These are phyloP conservation scores for Aspergillus hancockii DNA, from an alignment of 495 filamentous ascomycete genomes.

Conservation along the genomic window DNA sequence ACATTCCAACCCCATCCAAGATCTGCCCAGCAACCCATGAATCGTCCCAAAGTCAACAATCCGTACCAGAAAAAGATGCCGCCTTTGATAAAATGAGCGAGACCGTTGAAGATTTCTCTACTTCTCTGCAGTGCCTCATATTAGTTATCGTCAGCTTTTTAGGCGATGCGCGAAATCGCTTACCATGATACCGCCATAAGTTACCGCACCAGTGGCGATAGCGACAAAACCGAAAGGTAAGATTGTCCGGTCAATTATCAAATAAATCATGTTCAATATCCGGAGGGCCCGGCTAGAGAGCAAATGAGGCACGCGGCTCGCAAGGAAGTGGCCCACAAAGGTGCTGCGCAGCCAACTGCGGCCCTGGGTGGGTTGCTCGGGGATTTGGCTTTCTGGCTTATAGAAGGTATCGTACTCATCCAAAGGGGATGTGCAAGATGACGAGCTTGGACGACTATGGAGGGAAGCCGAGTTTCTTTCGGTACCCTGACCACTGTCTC, in stretches of 20 bases:
- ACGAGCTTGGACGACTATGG: slow-evolving; percentile 64
- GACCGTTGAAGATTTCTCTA: slow-evolving; percentile 71
- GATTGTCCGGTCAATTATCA: slow-evolving; percentile 60
- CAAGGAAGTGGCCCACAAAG: slow-evolving; percentile 48
- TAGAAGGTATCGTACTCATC: slow-evolving; percentile 56
- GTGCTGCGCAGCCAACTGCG: slow-evolving; percentile 48
- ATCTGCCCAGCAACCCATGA: slow-evolving; percentile 87
- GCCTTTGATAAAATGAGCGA: slow-evolving; percentile 95
- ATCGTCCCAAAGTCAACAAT: slow-evolving; percentile 82
- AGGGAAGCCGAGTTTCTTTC: slow-evolving; percentile 70
- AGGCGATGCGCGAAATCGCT: slow-evolving; percentile 59
- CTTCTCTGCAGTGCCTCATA: slow-evolving; percentile 50
- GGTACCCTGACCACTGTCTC: slow-evolving; percentile 88
- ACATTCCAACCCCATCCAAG: slow-evolving; percentile 97
- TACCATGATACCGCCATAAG: slow-evolving; percentile 72
- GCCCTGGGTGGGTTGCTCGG: slow-evolving; percentile 28
- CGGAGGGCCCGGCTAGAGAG: slow-evolving; percentile 62
- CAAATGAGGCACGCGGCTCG: slow-evolving; percentile 52
- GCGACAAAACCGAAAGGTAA: slow-evolving; percentile 65
- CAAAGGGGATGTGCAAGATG: slow-evolving; percentile 50
- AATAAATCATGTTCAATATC: slow-evolving; percentile 58
- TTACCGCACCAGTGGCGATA: slow-evolving; percentile 63
- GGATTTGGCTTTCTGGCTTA: slow-evolving; percentile 52
- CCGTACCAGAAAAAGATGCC: slow-evolving; percentile 98
- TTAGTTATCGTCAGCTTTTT: slow-evolving; percentile 63